phyloP scores from a whole-genome alignment of 2,329 filamentous ascomycete species.

The Tolypocladium pustulatum region DNA sequence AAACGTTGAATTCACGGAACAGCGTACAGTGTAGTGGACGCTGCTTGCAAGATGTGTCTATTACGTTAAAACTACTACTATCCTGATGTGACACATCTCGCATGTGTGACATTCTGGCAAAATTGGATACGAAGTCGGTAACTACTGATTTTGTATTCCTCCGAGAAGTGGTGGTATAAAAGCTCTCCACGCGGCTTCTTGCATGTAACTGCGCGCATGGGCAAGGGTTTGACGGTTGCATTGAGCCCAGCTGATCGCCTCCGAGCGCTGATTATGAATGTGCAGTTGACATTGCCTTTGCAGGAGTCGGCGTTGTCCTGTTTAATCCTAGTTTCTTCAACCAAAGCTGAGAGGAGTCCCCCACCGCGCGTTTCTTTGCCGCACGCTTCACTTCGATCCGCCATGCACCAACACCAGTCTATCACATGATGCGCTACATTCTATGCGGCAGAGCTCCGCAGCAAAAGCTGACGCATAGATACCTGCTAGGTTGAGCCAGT shows the following conservation, averaged over 20 bases:
- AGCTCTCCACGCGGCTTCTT: background rate
- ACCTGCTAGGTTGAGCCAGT: background rate
- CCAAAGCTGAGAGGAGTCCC: background rate
- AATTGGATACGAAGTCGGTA: background rate
- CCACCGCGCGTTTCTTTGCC: background rate
- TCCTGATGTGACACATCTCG: background rate
- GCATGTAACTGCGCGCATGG: background rate
- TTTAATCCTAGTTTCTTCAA: background rate
- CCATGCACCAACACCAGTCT: background rate
- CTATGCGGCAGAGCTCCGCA: background rate
- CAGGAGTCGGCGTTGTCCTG: background rate
- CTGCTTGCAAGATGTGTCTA: background rate
- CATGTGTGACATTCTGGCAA: background rate
- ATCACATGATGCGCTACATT: background rate
- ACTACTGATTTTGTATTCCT: background rate
- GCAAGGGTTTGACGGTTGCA: background rate
- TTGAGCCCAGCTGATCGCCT: background rate
- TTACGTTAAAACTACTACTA: background rate
- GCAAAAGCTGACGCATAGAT: background rate
- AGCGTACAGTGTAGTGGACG: background rate
- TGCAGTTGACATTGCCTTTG: background rate
- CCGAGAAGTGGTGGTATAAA: background rate
- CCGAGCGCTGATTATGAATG: background rate
- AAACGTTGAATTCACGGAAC: background rate
- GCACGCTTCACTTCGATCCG: background rate